Conservation (phyloP, 768 basidiomycete species). For the Amylocystis lapponica region DNA sequence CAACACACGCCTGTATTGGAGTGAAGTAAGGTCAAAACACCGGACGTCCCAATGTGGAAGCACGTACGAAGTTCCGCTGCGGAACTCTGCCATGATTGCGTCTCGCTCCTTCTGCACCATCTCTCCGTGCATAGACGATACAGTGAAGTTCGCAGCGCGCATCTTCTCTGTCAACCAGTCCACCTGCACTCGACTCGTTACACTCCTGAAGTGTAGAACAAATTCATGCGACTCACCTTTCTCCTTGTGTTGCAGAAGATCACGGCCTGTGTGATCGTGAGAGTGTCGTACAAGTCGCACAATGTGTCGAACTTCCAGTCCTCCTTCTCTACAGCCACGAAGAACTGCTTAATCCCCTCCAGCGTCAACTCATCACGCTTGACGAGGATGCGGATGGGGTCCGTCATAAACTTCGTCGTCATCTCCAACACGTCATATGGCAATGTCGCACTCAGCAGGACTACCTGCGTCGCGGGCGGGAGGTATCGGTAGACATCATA, state of each 20-base stretch:
- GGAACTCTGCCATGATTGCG: conserved; percentile 96
- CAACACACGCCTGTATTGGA: conserved; percentile 90
- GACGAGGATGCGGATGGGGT: conserved; percentile 96
- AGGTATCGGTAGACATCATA: conserved; percentile 98
- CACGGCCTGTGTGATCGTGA: conserved; percentile 98
- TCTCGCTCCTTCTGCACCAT: conserved; percentile 96
- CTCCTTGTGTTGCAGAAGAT: conserved; percentile 98
- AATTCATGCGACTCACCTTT: conserved; percentile 53
- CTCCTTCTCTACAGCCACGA: conserved; percentile 98
- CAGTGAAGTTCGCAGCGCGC: conserved; percentile 97
- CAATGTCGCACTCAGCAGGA: conserved; percentile 91
- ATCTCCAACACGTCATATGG: conserved; percentile 97
- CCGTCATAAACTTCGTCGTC: conserved; percentile 99
- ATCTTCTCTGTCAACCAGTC: conserved; percentile 99
- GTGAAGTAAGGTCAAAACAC: conserved; percentile 4
- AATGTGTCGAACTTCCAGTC: conserved; percentile 99
- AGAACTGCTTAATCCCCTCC: conserved; percentile 95
- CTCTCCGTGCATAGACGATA: conserved; percentile 93
- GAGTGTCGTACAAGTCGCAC: conserved; percentile 95
- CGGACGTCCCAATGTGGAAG: neutral
- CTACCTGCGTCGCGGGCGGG: conserved; percentile 95
- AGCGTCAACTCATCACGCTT: conserved; percentile 99
- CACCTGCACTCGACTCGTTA: conserved; percentile 44
- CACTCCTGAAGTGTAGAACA: neutral
- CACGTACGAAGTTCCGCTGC: conserved; percentile 82